A percentile compares a stretch with the other conserved stretches of the same genome.
Conservation (phyloP, 805 yeast species). For the Blastobotrys parvus region DNA sequence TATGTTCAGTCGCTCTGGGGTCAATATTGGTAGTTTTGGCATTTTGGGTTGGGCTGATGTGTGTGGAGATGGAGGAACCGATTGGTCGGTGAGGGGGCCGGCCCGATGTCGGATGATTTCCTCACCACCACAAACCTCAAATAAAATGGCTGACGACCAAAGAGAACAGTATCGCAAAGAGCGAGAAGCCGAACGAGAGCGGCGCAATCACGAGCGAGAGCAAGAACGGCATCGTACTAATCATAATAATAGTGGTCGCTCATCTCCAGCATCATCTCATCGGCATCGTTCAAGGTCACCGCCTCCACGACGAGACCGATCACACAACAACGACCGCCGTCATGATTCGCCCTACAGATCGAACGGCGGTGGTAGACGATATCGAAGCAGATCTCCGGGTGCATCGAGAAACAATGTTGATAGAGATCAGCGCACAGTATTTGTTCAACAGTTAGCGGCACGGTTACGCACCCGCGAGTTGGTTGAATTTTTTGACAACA, state of each 20-base stretch:
- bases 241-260: neutral
- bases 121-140: no score
- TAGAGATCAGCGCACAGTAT: conserved; percentile 28
- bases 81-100: neutral
- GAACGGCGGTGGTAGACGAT: neutral
- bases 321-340: neutral
- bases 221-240: neutral
- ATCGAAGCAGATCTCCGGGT: neutral
- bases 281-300: no score
- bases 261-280: neutral
- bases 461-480: conserved; percentile 25
- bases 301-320: neutral
- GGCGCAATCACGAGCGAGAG: neutral
- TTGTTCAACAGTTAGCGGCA: conserved; percentile 29
- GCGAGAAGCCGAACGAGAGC: neutral
- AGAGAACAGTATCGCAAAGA: neutral
- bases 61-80: neutral
- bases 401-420: conserved; percentile 9
- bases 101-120: neutral
- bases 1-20: conserved; percentile 46
- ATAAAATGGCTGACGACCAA: no score
- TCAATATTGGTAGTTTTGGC: conserved; percentile 28
- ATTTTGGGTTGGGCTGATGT: neutral
- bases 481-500: conserved; percentile 24
- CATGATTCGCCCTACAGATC: neutral